These are phyloP conservation scores for Diaporthe vexans DNA, from an alignment of 2,329 filamentous ascomycete species.

Conservation along the genomic window DNA sequence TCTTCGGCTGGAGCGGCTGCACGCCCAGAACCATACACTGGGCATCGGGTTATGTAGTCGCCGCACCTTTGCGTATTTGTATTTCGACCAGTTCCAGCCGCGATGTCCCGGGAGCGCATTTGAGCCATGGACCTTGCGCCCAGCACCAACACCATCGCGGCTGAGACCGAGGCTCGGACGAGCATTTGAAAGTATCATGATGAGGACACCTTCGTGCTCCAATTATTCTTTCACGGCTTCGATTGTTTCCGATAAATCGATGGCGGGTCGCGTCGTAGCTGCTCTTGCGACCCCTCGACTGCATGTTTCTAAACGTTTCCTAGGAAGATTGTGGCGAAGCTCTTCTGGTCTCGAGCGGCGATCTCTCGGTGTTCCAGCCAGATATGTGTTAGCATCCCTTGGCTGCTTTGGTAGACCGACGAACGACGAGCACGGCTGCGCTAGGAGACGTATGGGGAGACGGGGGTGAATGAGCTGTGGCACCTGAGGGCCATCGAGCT, in stretches of 20 bases:
- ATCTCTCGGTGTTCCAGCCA: conserved; percentile 2
- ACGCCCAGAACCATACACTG: too few relatives aligned
- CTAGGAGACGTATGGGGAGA: not conserved
- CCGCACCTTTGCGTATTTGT: not conserved
- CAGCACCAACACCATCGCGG: conserved; percentile 1
- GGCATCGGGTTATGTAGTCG: too few relatives aligned
- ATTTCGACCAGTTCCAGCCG: not conserved
- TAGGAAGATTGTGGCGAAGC: not conserved
- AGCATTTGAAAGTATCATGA: not conserved
- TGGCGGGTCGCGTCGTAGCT: not conserved
- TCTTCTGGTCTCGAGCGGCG: not conserved
- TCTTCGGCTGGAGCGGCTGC: conserved; percentile 1
- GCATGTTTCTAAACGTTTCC: not conserved
- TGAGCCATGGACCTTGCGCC: not conserved
- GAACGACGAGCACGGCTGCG: not conserved
- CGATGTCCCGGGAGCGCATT: not conserved
- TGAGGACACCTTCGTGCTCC: not conserved
- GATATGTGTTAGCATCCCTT: not conserved
- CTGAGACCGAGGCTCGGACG: not conserved
- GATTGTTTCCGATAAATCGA: conserved; percentile 13
- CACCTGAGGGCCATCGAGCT: not conserved
- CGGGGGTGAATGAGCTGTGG: not conserved
- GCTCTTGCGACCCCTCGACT: not conserved
- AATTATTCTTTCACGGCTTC: not conserved
- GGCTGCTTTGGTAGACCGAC: conserved; percentile 21